Base-by-base conservation (phyloP, 805 yeast species). In the Saturnispora kantuleensis region DNA sequence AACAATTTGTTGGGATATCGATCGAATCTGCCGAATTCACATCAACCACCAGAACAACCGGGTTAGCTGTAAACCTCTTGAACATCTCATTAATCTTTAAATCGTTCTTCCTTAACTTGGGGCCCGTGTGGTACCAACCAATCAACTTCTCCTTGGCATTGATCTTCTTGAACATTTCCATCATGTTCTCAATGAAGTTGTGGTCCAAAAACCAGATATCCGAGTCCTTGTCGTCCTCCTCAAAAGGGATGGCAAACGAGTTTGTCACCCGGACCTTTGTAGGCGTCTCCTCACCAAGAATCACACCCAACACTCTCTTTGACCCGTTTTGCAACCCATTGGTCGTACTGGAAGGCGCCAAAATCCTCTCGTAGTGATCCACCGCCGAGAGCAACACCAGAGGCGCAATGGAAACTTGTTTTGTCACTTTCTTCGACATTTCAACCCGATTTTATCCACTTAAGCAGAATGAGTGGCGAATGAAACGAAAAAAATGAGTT, bases 51-150 rank as follows among this genome's bases (percentile, higher is more conserved):
- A 93, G 74, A 52, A 90, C 69, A 42, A 94, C 68, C 4, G 97
- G 97, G 49, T 82, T 78, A 4, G 80, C 66, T 0, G 89, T 78
- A 62, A 88, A 90, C 54, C 77, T 80, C 62, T 82, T 88, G 70
- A 93, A 88, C 43, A 83, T 66, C 52, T 93, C 96, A 61, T 90
- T 90, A 57, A 93, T 93, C 60, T 84, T 85, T 51, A 93, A 70
- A 60, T 93, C 99, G 12, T 94, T 81, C 1, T 89, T 75, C 55
- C 78, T 80, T 52, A 94, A 74, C 62, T 88, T 88, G 15, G 97
- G 97, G 4, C 98, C 99, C 8, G 96, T 82, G 64, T 93, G 99
- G 62, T 93, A 93, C 99, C 99, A 93, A n/a, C 99, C 99, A 60
- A 93, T 80, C 39, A 93, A 72, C 61, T 79, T 85, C 64, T 93